Base-by-base conservation (phyloP, 192 early-diverging fungal species). In the Ramicandelaber brevisporus region DNA sequence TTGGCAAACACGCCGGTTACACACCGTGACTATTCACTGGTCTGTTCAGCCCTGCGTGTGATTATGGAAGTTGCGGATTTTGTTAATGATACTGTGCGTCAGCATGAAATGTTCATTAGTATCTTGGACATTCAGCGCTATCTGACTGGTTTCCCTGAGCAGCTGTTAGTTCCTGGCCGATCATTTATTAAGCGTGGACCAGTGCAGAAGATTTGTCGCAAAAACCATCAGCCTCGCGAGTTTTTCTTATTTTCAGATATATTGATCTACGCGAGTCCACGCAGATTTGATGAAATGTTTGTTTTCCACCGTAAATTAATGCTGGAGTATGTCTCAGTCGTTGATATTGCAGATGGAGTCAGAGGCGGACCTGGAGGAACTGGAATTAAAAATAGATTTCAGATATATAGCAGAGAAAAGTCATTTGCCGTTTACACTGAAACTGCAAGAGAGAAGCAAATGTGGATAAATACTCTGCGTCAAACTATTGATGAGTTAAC, bases 241-340 rank as follows among this genome's bases (percentile, higher is more conserved):
- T 58, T 84, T 29, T 70, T 77, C 31, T 44, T 84, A 26, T 67
- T 84, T 41, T 70, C 68, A 21, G 79, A 84, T 47, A 63, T 71
- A 20, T 54, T 84, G 7, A 48, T 84, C 19, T 76, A 71, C 53
- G 63, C 70, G 6, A 71, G 65, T 33, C 60, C 66, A 7, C 53
- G 54, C 9, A 32, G 54, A 30, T 26, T 73, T 39, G 61, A 70
- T 13, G 62, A 65, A 26, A 59, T 66, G 11, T 62, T 56, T 33
- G 48, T 46, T 0, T 76, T 72, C 17, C 71, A 79, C 43, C 69
- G 75, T n/a, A 68, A 63, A 27, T 55, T 78, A 16, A 41, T 48
- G 15, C 51, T 78, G 10, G 75, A 73, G 32, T 57, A 68, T 29
- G 47, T 46, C 36, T 41, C 38, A 41, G 46, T 59, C 20, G 48